These are phyloP conservation scores for Tieghemiomyces parasiticus DNA, from an alignment of 192 early-diverging fungal genomes.

Conservation along the genomic window DNA sequence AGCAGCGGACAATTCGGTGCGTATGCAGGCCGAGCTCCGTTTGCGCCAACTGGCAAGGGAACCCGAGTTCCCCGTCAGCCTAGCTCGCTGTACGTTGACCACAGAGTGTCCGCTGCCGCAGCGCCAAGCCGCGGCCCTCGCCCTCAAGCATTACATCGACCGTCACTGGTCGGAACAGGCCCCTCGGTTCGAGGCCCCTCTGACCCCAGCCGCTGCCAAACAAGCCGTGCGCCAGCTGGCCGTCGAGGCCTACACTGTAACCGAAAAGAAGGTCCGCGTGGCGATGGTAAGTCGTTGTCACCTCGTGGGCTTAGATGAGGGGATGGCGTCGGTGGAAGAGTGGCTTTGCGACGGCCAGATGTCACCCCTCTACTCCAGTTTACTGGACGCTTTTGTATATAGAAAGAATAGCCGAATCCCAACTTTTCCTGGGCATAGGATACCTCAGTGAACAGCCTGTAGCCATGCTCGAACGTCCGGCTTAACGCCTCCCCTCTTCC, in stretches of 20 bases:
- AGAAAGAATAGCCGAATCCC: not conserved
- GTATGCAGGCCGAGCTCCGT: constrained; percentile 46
- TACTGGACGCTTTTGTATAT: not conserved
- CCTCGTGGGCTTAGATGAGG: no score
- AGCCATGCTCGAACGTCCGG: not conserved
- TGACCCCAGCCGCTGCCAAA: not conserved
- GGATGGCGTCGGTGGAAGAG: no score
- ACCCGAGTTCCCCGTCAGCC: constrained; percentile 48
- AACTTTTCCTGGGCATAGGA: not conserved
- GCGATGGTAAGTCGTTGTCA: not conserved
- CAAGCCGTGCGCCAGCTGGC: not conserved
- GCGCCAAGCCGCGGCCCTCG: constrained; percentile 52
- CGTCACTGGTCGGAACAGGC: constrained; percentile 41
- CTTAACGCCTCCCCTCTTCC: not conserved
- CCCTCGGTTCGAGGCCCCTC: not conserved
- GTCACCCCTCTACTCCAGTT: no score
- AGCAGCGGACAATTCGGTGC: constrained; percentile 43
- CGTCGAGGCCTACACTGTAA: not conserved
- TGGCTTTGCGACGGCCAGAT: no score
- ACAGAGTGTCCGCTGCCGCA: constrained; percentile 41
- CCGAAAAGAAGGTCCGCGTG: constrained; percentile 3
- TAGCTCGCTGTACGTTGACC: constrained; percentile 44
- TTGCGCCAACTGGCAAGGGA: constrained; percentile 44
- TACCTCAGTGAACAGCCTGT: not conserved
- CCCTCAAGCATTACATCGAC: constrained; percentile 57